phyloP scores from a whole-genome alignment of 2,329 filamentous ascomycete species.

The Hansfordia pulvinata region DNA sequence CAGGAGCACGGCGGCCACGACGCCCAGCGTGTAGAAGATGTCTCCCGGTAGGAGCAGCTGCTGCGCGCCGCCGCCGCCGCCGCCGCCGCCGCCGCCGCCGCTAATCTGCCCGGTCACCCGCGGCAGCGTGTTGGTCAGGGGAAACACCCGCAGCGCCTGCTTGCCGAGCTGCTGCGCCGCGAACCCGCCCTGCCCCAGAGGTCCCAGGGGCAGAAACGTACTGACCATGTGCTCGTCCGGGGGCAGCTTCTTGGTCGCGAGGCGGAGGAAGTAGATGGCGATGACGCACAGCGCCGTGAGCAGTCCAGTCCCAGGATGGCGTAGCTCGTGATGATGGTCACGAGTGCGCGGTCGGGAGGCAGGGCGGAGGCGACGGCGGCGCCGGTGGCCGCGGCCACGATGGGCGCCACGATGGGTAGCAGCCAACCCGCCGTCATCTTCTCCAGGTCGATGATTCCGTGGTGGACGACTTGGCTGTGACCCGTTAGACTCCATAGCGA shows the following conservation, averaged over 20 bases:
- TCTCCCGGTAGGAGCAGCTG: constrained; percentile 30
- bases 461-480: constrained; percentile 16
- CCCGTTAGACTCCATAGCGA: no score
- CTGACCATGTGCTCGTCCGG: constrained; percentile 49
- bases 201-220: constrained; percentile 53
- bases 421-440: constrained; percentile 52
- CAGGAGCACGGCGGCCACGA: constrained; percentile 27
- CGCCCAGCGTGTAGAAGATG: constrained; percentile 44
- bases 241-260: constrained; percentile 41
- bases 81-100: constrained; percentile 11
- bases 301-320: constrained; percentile 36
- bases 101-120: not conserved
- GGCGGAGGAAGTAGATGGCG: constrained; percentile 43
- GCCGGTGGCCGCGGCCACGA: constrained; percentile 46
- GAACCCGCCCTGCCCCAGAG: constrained; percentile 53
- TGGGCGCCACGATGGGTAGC: constrained; percentile 51
- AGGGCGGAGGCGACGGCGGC: constrained; percentile 32
- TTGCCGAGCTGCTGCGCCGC: constrained; percentile 37
- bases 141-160: constrained; percentile 27
- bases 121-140: constrained; percentile 15
- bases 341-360: constrained; percentile 31
- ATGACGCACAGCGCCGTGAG: constrained; percentile 39
- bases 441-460: constrained; percentile 23
- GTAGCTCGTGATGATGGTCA: constrained; percentile 37
- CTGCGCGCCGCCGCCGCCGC: constrained; percentile 22